Conservation (phyloP, 1,284 basidiomycete genomes). For the Trichosporon coremiiforme region DNA sequence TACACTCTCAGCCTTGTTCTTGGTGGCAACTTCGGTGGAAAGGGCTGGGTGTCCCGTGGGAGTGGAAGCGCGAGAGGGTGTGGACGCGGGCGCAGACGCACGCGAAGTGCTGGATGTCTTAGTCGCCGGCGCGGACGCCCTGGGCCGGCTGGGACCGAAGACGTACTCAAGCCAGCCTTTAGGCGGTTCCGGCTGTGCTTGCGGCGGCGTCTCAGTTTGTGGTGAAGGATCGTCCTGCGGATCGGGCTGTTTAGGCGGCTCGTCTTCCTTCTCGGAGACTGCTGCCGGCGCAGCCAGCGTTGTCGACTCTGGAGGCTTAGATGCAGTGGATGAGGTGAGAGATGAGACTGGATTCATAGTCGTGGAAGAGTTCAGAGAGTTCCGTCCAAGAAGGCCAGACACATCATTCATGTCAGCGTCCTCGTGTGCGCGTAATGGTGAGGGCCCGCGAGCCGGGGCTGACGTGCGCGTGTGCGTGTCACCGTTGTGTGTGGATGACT, state of each 20-base stretch:
- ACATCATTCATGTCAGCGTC: not conserved
- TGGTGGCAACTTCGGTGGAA: slow-evolving; percentile 1
- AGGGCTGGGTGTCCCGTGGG: not conserved
- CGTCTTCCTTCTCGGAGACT: not conserved
- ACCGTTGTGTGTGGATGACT: not conserved
- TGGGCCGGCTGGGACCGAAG: slow-evolving; percentile 5
- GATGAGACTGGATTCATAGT: not conserved
- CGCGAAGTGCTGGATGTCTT: slow-evolving; percentile 3
- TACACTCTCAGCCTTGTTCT: not conserved
- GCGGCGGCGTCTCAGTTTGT: too few species aligned
- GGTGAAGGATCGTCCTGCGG: slow-evolving; percentile 5
- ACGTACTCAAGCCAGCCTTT: slow-evolving; percentile 8
- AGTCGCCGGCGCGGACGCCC: not conserved
- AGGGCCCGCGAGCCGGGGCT: not conserved
- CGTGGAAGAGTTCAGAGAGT: slow-evolving; percentile 2
- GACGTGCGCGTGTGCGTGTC: not conserved
- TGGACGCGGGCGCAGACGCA: slow-evolving; percentile 2
- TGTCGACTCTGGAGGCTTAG: not conserved
- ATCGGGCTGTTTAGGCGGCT: not conserved
- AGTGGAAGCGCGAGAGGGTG: not conserved
- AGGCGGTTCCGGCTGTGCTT: not conserved
- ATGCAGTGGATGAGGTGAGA: slow-evolving; percentile 8
- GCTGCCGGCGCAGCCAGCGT: not conserved
- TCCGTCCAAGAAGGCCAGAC: not conserved
- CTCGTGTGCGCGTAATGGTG: not conserved